Evolutionary conservation across 116 monocot genomes (phyloP).

Genomic region (Posidonia oceanica): DNA sequence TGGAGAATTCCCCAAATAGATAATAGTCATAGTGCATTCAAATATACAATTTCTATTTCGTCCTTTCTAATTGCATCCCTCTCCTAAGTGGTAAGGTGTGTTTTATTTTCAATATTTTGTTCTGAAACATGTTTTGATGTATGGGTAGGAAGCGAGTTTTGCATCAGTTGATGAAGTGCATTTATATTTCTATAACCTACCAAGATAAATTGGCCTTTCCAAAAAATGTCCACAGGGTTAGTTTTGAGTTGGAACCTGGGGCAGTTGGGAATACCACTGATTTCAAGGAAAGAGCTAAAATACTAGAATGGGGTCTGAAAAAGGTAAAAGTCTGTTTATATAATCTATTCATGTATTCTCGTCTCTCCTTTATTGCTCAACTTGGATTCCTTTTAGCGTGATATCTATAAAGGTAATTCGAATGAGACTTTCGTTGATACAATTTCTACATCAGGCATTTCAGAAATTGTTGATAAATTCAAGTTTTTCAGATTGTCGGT

Average conservation of each 20-base stretch:
- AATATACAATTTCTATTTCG: too few relatives aligned
- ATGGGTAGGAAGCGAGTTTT: too few relatives aligned
- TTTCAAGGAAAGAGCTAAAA: constrained; percentile 84
- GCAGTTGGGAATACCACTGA: constrained; percentile 80
- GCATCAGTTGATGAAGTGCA: not conserved
- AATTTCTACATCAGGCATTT: constrained; percentile 1
- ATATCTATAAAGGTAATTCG: not conserved
- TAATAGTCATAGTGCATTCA: too few relatives aligned
- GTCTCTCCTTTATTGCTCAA: not conserved
- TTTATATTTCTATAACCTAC: not conserved
- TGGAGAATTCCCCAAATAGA: too few relatives aligned
- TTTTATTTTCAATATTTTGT: not conserved
- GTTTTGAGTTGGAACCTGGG: constrained; percentile 85
- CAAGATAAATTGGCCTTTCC: not conserved
- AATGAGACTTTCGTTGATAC: not conserved
- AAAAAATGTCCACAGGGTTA: constrained; percentile 35
- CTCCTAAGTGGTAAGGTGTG: not conserved
- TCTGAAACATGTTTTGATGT: not conserved
- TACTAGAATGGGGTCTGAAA: constrained; percentile 82
- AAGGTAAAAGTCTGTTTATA: constrained; percentile 36
- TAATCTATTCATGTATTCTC: not conserved
- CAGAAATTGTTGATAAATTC: not conserved
- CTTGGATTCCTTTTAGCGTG: not conserved
- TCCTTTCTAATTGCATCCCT: too few relatives aligned
- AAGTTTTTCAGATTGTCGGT: constrained; percentile 74